Percentiles rank a stretch among this genome's conserved stretches.
These are phyloP conservation scores for Meyerozyma smithsonii DNA, from an alignment of 1,139 yeast species.

Conservation along the genomic window DNA sequence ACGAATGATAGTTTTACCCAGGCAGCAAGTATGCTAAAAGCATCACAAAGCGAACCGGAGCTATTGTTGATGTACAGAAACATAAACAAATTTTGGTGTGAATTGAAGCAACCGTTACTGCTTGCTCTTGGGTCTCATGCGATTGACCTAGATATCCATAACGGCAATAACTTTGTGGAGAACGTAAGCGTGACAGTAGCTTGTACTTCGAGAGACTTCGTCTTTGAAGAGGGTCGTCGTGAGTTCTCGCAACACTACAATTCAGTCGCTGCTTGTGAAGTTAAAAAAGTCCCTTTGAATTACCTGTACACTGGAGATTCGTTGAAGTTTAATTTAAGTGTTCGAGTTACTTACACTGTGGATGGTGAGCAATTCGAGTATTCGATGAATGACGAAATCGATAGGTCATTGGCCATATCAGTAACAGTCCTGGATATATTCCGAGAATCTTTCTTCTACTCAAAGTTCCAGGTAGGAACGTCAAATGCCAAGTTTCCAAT, in stretches of 20 bases:
- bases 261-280: neutral
- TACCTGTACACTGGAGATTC: conserved; percentile 22
- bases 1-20: conserved; percentile 7
- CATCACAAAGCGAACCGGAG: neutral
- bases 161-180: conserved; percentile 14
- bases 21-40: neutral
- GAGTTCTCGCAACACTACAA: neutral
- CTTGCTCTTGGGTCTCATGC: conserved; percentile 21
- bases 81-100: conserved; percentile 19
- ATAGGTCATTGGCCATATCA: conserved; percentile 52
- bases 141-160: conserved; percentile 17
- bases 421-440: conserved; percentile 79
- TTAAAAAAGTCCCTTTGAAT: neutral
- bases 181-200: conserved; percentile 14
- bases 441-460: conserved; percentile 49
- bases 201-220: conserved; percentile 17
- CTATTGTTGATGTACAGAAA: neutral
- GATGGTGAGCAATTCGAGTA: conserved; percentile 19
- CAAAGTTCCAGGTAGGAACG: conserved; percentile 66
- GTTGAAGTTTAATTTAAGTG: conserved; percentile 24
- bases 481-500: conserved; percentile 50
- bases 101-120: conserved; percentile 14
- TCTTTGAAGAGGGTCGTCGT: conserved; percentile 11
- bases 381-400: conserved; percentile 29
- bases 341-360: conserved; percentile 26